These are phyloP conservation scores for Lantana camara DNA, from an alignment of 257 asterid species.

Conservation along the genomic window DNA sequence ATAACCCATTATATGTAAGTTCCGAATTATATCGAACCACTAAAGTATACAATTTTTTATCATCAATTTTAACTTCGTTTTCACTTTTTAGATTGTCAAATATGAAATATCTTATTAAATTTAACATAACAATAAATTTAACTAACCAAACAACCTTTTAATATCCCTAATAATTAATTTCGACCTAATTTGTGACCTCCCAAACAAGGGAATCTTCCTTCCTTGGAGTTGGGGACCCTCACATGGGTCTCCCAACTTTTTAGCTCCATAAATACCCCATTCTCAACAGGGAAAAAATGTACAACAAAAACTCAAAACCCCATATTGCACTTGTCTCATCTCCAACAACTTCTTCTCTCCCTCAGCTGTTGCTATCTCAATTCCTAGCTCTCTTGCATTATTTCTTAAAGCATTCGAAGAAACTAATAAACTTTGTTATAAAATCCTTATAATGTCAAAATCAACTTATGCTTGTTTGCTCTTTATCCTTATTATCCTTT, in stretches of 20 bases:
- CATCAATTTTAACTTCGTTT: too few relatives aligned
- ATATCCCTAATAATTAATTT: too few relatives aligned
- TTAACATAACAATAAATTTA: too few relatives aligned
- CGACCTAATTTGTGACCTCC: not conserved
- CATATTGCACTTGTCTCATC: conserved; percentile 3
- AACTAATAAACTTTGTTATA: too few relatives aligned
- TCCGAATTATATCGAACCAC: too few relatives aligned
- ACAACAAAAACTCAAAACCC: conserved; percentile 6
- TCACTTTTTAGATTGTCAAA: too few relatives aligned
- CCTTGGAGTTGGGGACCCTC: conserved; percentile 42
- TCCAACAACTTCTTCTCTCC: conserved; percentile 15
- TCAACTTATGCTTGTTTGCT: conserved; percentile 21
- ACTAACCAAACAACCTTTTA: too few relatives aligned
- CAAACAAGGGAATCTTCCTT: conserved; percentile 44
- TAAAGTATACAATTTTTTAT: too few relatives aligned
- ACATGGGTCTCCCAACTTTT: conserved; percentile 48
- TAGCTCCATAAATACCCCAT: conserved; percentile 44
- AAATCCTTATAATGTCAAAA: conserved; percentile 31
- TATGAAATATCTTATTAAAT: too few relatives aligned
- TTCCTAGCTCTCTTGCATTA: not conserved
- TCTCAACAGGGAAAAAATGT: too few relatives aligned
- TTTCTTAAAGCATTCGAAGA: too few relatives aligned
- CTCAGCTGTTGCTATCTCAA: not conserved
- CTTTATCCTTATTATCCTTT: conserved; percentile 36
- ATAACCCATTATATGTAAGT: too few relatives aligned